Base-by-base conservation (phyloP, 345 rosid genomes). In the Camelina laxa region DNA sequence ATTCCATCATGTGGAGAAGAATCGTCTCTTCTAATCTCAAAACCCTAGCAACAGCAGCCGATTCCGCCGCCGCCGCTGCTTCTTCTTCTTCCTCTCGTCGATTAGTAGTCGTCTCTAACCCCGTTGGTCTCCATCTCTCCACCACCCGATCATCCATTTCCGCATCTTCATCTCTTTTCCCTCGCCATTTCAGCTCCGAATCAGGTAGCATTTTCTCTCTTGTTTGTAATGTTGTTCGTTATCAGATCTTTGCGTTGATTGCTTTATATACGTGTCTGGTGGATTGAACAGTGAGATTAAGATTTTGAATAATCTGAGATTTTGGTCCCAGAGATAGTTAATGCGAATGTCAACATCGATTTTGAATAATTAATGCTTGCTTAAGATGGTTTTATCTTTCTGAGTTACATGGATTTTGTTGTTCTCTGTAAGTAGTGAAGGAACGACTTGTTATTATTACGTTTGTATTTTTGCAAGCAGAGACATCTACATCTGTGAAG, bases 1-100 rank as follows among this genome's bases (percentile, higher is more conserved):
- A 45, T 64, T 24, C 27, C 72, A 68, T 51, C 81, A 91, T 91
- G 97, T 91, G 94, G 97, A 88, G 93, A 82, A 80, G 90, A 80
- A 67, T 83, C 75, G 75, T 80, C 51, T 69, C 79, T 75, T 85
- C 91, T 41, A 85, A 85, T 30, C 85, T 89, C 82, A 89, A 82
- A 85, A 74, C 89, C 86, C 88, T 89, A 65, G 87, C 86, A 12
- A 15, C 58, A 39, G 58, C 78, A n/a, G 36, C 75, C 15, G 48
- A 35, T 47, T 22, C 65, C 20, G 21, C 75, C 57, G 51, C 77
- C 58, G 53, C 80, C 12, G 44, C 75, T 3, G 5, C 30, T 27
- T 4, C 30, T 27, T 24, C 27, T 24, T 24, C 27, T 17, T 54
- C 85, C 4, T 51, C 72, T 36, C 65, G 82, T 69, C 85, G 85